These are phyloP conservation scores for Erodium texanum DNA, from an alignment of 441 rosid genomes.

Conservation along the genomic window DNA sequence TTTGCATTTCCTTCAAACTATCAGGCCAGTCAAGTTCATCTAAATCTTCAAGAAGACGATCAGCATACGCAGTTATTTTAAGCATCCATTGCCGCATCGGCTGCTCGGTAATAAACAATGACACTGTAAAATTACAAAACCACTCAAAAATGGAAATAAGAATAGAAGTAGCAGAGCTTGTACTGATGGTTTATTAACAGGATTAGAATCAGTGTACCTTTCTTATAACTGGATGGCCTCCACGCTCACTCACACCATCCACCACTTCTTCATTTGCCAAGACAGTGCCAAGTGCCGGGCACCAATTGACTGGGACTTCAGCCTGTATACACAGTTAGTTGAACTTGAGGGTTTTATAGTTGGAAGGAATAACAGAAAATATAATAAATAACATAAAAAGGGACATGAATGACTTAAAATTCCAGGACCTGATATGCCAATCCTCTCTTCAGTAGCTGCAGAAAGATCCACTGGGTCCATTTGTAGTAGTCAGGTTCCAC, in stretches of 20 bases:
- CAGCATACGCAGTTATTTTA: constrained; percentile 91
- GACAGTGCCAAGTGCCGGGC: constrained; percentile 98
- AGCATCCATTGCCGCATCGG: constrained; percentile 99
- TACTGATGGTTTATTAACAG: constrained; percentile 9
- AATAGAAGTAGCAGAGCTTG: constrained; percentile 14
- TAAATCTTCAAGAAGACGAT: constrained; percentile 85
- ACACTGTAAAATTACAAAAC: constrained; percentile 84
- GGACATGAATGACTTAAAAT: neutral
- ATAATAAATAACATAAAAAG: constrained; percentile 13
- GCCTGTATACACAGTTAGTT: constrained; percentile 42
- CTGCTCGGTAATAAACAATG: constrained; percentile 97
- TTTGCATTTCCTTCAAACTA: constrained; percentile 84
- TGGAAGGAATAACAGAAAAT: constrained; percentile 10
- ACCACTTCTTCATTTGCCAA: constrained; percentile 97
- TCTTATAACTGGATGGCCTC: constrained; percentile 88
- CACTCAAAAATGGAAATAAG: constrained; percentile 42
- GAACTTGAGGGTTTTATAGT: constrained; percentile 23
- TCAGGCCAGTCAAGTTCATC: constrained; percentile 97
- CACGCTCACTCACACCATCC: constrained; percentile 97
- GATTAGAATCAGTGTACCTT: constrained; percentile 40
- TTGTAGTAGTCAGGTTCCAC: constrained; percentile 78
- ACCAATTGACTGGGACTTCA: constrained; percentile 97
- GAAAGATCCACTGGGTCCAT: constrained; percentile 99
- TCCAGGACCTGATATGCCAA: constrained; percentile 81
- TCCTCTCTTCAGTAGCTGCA: constrained; percentile 89